Percentiles rank a stretch among this genome's conserved stretches.
These are phyloP conservation scores for Phytopythium mirpurense DNA, from an alignment of 352 stramenopile genomes.

Conservation along the genomic window DNA sequence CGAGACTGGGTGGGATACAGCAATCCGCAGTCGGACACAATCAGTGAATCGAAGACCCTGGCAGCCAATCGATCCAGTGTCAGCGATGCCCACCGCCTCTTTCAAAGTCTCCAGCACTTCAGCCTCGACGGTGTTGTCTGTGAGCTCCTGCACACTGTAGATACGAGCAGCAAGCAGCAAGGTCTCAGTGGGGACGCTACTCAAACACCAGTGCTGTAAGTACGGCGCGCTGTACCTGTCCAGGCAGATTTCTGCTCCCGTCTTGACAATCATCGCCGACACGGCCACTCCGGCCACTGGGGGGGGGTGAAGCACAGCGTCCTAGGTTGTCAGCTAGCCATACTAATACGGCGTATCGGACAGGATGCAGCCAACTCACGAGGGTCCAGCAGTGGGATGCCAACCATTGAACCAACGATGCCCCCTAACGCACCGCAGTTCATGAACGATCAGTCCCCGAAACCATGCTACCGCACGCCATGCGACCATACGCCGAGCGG, in stretches of 20 bases:
- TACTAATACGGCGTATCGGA: background rate
- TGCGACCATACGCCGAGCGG: background rate
- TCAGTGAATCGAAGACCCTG: background rate
- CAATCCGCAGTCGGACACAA: no score
- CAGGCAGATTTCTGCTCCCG: constrained; percentile 74
- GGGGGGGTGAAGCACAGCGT: background rate
- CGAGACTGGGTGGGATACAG: constrained; percentile 60
- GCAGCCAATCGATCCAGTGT: background rate
- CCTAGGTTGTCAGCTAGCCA: constrained; percentile 4
- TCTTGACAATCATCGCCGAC: constrained; percentile 87
- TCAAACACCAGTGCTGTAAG: background rate
- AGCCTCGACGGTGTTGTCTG: constrained; percentile 77
- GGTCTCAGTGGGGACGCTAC: background rate
- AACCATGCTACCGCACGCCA: no score
- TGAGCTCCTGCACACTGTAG: constrained; percentile 80
- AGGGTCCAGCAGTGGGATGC: constrained; percentile 67
- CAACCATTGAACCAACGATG: constrained; percentile 67
- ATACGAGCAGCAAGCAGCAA: background rate
- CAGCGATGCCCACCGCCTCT: constrained; percentile 45
- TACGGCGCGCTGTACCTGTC: constrained; percentile 39
- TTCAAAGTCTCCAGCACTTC: constrained; percentile 74
- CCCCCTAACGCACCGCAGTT: constrained; percentile 31
- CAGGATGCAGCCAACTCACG: background rate
- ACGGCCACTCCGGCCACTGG: constrained; percentile 78
- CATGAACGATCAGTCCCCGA: no score